phyloP scores from a whole-genome alignment of 2,329 filamentous ascomycete species.

The Ceratocystis papillata region DNA sequence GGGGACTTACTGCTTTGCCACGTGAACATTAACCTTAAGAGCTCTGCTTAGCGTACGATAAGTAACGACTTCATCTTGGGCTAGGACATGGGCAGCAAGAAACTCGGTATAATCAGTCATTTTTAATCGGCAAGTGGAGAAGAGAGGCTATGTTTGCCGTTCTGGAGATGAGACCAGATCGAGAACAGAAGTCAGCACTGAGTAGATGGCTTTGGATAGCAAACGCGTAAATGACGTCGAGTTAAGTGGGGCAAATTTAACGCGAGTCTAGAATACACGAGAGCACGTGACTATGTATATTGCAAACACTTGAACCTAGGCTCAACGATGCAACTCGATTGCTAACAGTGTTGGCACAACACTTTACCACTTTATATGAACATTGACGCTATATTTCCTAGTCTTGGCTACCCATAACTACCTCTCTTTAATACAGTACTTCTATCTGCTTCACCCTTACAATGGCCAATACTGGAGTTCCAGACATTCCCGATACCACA shows the following conservation, averaged over 20 bases:
- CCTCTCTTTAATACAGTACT: too few relatives aligned
- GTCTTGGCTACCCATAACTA: too few relatives aligned
- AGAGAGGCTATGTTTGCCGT: background rate
- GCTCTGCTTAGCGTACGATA: slow-evolving; percentile 77
- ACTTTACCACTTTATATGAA: too few relatives aligned
- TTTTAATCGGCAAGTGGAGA: background rate
- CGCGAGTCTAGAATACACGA: background rate
- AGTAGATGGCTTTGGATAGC: too few relatives aligned
- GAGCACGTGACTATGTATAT: background rate
- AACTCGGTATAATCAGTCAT: slow-evolving; percentile 60
- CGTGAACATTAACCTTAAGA: slow-evolving; percentile 72
- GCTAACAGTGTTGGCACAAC: too few relatives aligned
- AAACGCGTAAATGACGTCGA: too few relatives aligned
- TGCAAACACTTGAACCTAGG: too few relatives aligned
- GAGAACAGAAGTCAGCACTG: too few relatives aligned
- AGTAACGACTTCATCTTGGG: slow-evolving; percentile 66
- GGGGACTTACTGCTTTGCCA: slow-evolving; percentile 67
- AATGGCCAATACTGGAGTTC: slow-evolving; percentile 32
- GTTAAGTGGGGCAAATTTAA: background rate
- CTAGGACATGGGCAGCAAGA: slow-evolving; percentile 64
- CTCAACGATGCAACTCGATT: too few relatives aligned
- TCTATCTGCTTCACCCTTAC: too few relatives aligned
- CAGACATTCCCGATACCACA: slow-evolving; percentile 60
- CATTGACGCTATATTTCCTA: too few relatives aligned
- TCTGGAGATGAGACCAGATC: background rate